phyloP scores from a whole-genome alignment of 805 yeast species.

The Yamadazyma takamatsuzukensis region DNA sequence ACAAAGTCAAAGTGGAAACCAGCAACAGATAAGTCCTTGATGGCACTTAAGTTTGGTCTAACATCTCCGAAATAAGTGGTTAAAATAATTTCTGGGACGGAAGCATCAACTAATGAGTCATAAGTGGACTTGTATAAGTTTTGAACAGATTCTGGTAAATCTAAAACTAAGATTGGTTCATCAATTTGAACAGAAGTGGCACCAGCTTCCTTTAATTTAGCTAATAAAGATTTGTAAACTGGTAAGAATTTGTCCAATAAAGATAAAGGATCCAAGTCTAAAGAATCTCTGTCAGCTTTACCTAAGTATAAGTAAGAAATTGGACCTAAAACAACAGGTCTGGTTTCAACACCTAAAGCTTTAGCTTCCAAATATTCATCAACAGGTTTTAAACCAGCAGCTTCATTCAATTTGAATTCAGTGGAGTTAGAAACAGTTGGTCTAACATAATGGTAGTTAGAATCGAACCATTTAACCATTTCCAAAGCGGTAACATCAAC shows the following conservation, averaged over 20 bases:
- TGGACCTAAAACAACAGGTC: constrained; percentile 97
- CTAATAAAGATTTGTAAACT: constrained; percentile 83
- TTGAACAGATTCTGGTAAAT: constrained; percentile 79
- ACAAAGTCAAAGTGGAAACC: constrained; percentile 96
- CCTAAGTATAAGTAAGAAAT: constrained; percentile 92
- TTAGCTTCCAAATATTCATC: constrained; percentile 98
- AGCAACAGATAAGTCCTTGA: constrained; percentile 86
- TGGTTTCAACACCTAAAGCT: constrained; percentile 91
- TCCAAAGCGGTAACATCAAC: constrained; percentile 98
- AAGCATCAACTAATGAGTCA: constrained; percentile 63
- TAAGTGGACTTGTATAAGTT: constrained; percentile 87
- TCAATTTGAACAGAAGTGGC: constrained; percentile 94
- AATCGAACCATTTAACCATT: constrained; percentile 99
- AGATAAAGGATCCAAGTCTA: constrained; percentile 90
- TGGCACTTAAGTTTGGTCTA: constrained; percentile 89
- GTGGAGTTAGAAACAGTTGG: constrained; percentile 97
- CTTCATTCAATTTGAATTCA: constrained; percentile 81
- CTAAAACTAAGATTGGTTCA: constrained; percentile 95
- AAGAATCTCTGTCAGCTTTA: constrained; percentile 97
- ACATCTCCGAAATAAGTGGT: constrained; percentile 98
- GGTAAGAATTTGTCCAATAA: constrained; percentile 88
- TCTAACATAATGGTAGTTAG: constrained; percentile 99
- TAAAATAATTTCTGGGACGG: constrained; percentile 73
- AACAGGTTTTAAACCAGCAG: constrained; percentile 85
- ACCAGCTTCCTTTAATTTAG: constrained; percentile 90